These are phyloP conservation scores for Citrus reticulata DNA, from an alignment of 345 rosid species.

Conservation along the genomic window DNA sequence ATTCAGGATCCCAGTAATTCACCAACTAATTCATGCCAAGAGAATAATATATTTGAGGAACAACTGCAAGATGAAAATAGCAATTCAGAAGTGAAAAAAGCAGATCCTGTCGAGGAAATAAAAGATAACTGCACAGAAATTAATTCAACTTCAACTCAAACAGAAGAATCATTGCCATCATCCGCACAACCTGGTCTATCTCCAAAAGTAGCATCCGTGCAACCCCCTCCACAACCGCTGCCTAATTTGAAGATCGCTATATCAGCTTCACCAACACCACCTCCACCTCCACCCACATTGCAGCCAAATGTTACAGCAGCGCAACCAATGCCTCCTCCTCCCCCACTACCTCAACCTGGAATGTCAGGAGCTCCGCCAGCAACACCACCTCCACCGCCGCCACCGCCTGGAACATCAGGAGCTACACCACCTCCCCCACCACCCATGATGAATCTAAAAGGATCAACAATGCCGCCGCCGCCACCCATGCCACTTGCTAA, in stretches of 20 bases:
- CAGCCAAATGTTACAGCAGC: slow-evolving; percentile 9
- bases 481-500: slow-evolving; percentile 32
- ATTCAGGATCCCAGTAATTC: slow-evolving; percentile 9
- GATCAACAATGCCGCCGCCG: not conserved
- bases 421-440: slow-evolving; percentile 19
- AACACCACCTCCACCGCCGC: slow-evolving; percentile 17
- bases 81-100: slow-evolving; percentile 14
- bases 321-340: slow-evolving; percentile 18
- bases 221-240: not conserved
- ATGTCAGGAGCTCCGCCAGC: not conserved
- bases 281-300: slow-evolving; percentile 17
- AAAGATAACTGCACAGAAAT: not conserved
- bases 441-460: not conserved
- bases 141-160: not conserved
- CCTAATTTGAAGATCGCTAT: not conserved
- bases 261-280: not conserved
- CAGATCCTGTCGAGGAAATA: slow-evolving; percentile 10
- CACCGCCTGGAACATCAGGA: slow-evolving; percentile 18
- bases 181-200: slow-evolving; percentile 4
- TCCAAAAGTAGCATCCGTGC: slow-evolving; percentile 2
- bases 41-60: slow-evolving; percentile 23
- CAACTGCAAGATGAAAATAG: slow-evolving; percentile 16
- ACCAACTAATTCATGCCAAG: slow-evolving; percentile 12
- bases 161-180: not conserved
- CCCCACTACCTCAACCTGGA: slow-evolving; percentile 24